Conservation (phyloP, 2,329 filamentous ascomycete genomes). For the Capronia epimyces region DNA sequence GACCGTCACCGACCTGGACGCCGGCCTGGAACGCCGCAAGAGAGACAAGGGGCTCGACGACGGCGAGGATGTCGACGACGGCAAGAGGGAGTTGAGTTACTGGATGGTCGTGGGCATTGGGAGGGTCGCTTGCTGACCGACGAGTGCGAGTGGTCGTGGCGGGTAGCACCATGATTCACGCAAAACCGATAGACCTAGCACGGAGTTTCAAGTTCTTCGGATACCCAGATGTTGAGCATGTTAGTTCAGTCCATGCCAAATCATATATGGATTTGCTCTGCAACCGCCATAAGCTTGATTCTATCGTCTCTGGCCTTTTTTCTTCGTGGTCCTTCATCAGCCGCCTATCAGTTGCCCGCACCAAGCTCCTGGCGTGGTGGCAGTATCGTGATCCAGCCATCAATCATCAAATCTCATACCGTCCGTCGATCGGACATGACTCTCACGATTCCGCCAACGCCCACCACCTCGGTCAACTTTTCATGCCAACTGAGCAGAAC, state of each 20-base stretch:
- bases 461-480: constrained; percentile 92
- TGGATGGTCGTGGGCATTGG: constrained; percentile 92
- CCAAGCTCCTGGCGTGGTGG: background rate
- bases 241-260: background rate
- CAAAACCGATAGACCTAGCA: background rate
- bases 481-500: constrained; percentile 97
- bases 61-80: constrained; percentile 55
- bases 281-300: background rate
- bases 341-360: too few species aligned
- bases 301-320: background rate
- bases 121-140: constrained; percentile 52
- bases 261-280: background rate
- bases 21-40: constrained; percentile 38
- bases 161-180: too few species aligned
- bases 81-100: constrained; percentile 85
- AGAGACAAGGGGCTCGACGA: constrained; percentile 30
- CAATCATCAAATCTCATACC: constrained; percentile 49
- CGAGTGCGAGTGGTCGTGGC: background rate
- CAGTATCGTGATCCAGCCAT: background rate
- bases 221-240: background rate
- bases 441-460: constrained; percentile 83
- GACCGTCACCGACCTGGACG: constrained; percentile 47
- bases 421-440: constrained; percentile 96
- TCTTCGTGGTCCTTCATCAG: background rate
- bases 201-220: background rate